Evolutionary conservation across 495 filamentous ascomycete genomes (phyloP), one percentile per base, ranked within the genome.

Genomic region (Melanomma pulvis-pyrius): DNA sequence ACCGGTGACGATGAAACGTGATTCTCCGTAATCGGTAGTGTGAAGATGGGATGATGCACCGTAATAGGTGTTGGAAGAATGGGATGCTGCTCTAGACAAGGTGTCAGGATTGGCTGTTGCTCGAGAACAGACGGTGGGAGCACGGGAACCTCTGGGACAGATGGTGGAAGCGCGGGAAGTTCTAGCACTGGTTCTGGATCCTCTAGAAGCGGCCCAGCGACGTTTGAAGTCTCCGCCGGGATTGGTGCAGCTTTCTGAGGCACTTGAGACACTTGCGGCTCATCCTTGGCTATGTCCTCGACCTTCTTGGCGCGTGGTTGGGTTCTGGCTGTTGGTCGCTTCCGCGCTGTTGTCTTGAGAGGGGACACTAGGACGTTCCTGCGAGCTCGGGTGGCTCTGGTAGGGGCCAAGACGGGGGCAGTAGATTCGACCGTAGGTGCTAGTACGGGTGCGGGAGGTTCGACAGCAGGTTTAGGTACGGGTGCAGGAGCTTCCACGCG

Each of bases 311-410:
- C 52, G 9, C 6, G 8, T 44, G 39, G 8, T 15, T 51, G 48
- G 15, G 39, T 44, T 44, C 26, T 25, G 7, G 48, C 17, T 48
- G 44, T 25, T 25, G 48, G 26, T 9, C 22, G 48, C 48, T 51
- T 51, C 11, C 48, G 48, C 24, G 48, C 26, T 29, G 48, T 26
- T 51, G 28, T 19, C 30, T 39, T 39, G 19, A 57, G 29, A 41
- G 53, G 53, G n/a, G 53, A 57, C 21, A 30, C 29, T 9, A 41
- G 53, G 17, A 36, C 53, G 25, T 9, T 22, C 53, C 36, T 57
- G 53, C 53, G 30, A 36, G 53, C 29, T 30, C 26, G 29, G 21
- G 28, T 39, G 9, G 53, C 53, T 21, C 28, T 36, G 4, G 17
- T 39, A 2, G 30, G 29, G 4, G 29, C n/a, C 32, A 44, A 15